A percentile compares a stretch with the other conserved stretches of the same genome.
phyloP scores from a whole-genome alignment of 78 protist genomes.

The Dictyostelium citrinum region DNA sequence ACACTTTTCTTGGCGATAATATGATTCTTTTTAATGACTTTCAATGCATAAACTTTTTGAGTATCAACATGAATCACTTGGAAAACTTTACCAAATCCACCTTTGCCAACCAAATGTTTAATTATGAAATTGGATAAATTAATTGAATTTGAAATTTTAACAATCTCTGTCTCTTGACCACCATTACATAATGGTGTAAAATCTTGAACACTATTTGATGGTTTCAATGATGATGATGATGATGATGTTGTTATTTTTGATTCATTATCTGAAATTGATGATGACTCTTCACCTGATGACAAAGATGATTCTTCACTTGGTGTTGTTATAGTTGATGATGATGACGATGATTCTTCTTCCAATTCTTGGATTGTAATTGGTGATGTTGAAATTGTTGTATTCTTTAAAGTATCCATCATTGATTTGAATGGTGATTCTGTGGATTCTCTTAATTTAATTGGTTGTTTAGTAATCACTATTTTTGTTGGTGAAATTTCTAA shows the following conservation, averaged over 20 bases:
- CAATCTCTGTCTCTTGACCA: background rate
- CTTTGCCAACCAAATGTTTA: constrained; percentile 49
- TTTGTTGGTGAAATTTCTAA: background rate
- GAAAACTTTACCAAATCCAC: constrained; percentile 66
- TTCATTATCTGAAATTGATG: background rate
- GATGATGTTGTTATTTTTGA: background rate
- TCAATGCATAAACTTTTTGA: constrained; percentile 23
- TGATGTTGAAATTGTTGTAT: background rate
- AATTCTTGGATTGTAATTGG: background rate
- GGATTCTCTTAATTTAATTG: background rate
- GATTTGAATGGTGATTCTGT: constrained; percentile 5
- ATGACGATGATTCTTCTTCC: background rate
- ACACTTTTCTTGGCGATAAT: constrained; percentile 52
- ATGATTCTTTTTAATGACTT: constrained; percentile 64
- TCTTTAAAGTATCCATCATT: background rate
- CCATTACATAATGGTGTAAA: constrained; percentile 2
- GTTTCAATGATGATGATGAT: background rate
- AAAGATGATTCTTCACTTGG: background rate
- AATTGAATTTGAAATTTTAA: constrained; percentile 27
- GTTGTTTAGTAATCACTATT: background rate
- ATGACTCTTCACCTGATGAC: background rate
- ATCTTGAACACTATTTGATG: background rate
- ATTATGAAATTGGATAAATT: background rate
- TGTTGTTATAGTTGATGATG: background rate
- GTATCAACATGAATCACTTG: constrained; percentile 5